A percentile compares a stretch with the other conserved stretches of the same genome.
These are phyloP conservation scores for Dactylis glomerata DNA, from an alignment of 176 grass and related monocot species.

Conservation along the genomic window DNA sequence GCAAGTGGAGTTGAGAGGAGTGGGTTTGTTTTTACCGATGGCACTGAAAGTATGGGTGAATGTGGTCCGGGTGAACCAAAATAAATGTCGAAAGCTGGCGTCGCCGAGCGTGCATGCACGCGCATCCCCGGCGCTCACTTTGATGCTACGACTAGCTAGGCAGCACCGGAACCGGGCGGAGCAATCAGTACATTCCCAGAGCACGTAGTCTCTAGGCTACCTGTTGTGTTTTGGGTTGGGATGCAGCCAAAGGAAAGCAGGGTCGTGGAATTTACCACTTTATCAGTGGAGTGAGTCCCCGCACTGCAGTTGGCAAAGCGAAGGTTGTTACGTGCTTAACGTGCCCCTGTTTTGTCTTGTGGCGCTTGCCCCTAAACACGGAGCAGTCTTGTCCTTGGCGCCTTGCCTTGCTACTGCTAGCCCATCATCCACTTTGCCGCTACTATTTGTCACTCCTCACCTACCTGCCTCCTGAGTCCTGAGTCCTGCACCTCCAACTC, in stretches of 20 bases:
- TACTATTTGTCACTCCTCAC: neutral
- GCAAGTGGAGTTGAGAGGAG: neutral
- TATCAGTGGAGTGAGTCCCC: slow-evolving; percentile 9
- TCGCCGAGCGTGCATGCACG: neutral
- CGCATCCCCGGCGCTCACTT: slow-evolving; percentile 39
- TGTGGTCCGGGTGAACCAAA: slow-evolving; percentile 25
- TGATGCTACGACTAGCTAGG: slow-evolving; percentile 4
- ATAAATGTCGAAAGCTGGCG: slow-evolving; percentile 46
- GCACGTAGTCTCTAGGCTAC: neutral
- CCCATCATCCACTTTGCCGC: slow-evolving; percentile 45
- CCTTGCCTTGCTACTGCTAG: neutral
- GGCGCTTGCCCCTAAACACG: slow-evolving; percentile 67
- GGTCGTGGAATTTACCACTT: slow-evolving; percentile 22
- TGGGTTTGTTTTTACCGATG: slow-evolving; percentile 6
- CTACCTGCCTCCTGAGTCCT: neutral
- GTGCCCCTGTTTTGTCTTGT: slow-evolving; percentile 43
- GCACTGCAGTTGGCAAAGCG: neutral
- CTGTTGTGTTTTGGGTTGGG: neutral
- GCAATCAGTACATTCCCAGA: slow-evolving; percentile 7
- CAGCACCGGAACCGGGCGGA: neutral
- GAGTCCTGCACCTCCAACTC: neutral
- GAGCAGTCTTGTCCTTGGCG: slow-evolving; percentile 48
- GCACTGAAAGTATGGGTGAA: slow-evolving; percentile 41
- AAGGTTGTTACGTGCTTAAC: slow-evolving; percentile 34
- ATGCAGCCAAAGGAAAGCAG: slow-evolving; percentile 16